A percentile compares a stretch with the other conserved stretches of the same genome.
phyloP scores from a whole-genome alignment of 371 early-diverging fungal genomes.

The Mortierella sp. region DNA sequence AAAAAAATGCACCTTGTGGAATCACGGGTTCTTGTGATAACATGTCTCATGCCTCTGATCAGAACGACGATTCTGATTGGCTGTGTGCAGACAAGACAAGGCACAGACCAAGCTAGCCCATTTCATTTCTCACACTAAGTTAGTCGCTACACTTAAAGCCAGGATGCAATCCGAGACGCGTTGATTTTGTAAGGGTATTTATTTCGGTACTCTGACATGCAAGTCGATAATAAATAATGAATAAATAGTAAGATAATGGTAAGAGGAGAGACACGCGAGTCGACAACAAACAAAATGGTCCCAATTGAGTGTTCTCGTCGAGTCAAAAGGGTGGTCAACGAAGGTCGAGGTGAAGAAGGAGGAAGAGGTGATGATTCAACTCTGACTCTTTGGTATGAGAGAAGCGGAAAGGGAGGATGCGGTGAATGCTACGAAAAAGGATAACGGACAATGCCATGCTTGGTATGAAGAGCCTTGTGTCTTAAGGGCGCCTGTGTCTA shows the following conservation, averaged over 20 bases:
- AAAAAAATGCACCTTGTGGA: not conserved
- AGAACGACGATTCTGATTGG: not conserved
- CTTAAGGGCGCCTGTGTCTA: not conserved
- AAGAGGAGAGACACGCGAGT: not conserved
- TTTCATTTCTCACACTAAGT: not conserved
- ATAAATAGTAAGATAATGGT: not conserved
- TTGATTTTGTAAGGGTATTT: not conserved
- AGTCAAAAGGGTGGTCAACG: not conserved
- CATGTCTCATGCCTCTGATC: not conserved
- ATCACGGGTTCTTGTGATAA: no score
- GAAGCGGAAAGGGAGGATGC: not conserved
- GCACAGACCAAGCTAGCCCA: not conserved
- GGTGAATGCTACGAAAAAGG: not conserved
- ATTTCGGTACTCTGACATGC: not conserved
- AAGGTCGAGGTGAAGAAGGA: constrained; percentile 8
- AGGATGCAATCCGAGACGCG: not conserved
- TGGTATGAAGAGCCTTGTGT: not conserved
- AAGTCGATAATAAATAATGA: constrained; percentile 2
- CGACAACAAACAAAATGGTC: no score
- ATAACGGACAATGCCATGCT: constrained; percentile 4
- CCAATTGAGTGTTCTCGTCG: not conserved
- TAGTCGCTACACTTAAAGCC: no score
- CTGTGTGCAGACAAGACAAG: not conserved
- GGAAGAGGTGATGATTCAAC: not conserved
- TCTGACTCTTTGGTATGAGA: constrained; percentile 10